Evolutionary conservation across 306 rosid genomes (phyloP).

Genomic region (Pueraria montana): DNA sequence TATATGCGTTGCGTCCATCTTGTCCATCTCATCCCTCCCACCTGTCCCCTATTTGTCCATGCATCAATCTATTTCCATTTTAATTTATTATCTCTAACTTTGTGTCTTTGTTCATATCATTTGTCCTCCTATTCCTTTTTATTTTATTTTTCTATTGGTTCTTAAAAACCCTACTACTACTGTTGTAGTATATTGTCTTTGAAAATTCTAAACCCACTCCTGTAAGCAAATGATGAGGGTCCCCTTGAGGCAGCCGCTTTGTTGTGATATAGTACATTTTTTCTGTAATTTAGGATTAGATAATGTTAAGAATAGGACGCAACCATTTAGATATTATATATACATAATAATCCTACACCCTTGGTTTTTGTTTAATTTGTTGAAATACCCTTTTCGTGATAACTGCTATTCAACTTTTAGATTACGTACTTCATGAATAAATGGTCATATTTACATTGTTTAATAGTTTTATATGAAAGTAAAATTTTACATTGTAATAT

Average conservation of each 20-base stretch:
- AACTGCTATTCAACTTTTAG: not conserved
- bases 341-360: not conserved
- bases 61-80: not conserved
- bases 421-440: not conserved
- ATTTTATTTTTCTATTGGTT: not conserved
- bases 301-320: conserved; percentile 8
- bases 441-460: not conserved
- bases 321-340: not conserved
- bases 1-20: not conserved
- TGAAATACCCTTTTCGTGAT: not conserved
- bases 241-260: not conserved
- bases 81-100: not conserved
- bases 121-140: not conserved
- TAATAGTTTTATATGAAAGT: not conserved
- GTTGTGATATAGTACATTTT: not conserved
- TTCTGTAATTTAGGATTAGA: conserved; percentile 14
- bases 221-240: not conserved
- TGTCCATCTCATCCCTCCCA: not conserved
- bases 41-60: not conserved
- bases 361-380: not conserved
- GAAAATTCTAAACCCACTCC: not conserved
- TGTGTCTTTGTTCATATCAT: not conserved
- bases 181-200: not conserved
- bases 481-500: too few species aligned
- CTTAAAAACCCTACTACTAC: not conserved